Evolutionary conservation across 1,284 basidiomycete species (phyloP), one percentile per base, ranked within the genome.

Genomic region (Rhodotorula sp.): DNA sequence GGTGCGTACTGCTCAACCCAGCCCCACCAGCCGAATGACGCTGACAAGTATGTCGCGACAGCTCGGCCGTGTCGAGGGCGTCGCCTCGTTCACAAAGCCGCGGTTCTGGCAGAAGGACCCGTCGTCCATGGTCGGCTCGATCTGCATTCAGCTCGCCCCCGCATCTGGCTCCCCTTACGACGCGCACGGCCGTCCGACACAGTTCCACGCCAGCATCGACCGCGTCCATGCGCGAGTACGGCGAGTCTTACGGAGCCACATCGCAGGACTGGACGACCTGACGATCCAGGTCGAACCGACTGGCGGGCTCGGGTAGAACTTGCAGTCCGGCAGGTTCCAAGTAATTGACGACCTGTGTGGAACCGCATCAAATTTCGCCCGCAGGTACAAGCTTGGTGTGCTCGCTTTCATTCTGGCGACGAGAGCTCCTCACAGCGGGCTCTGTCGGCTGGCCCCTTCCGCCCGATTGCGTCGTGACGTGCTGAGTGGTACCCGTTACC

Each of bases 101-200:
- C 86, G 92, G 24, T 96, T 99, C 81, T 99, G 96, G 96, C 94
- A 94, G 0, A 93, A 96, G 80, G 95, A 97, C 79, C 86, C 90
- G 4, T 85, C 86, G 16, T 88, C 87, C 56, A 79, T 96, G 46
- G 87, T 97, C 75, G 95, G 95, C 26, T 91, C 91, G 3, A 91
- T 99, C 67, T 92, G 92, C 78, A 86, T 97, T 57, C 90, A 92
- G 75, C 83, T 96, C 26, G 83, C 83, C 16, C 84, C 84, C 1
- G 86, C 88, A 0, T 81, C 83, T 2, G 50, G 85, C 85, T 79
- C 24, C 5, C n/a, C 11, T 2, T 46, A 61, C 60, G 31, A 83
- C 83, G 16, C 83, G 77, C 71, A 54, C 50, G 44, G 46, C 57
- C 69, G 44, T 28, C 56, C 55, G 60, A 73, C 64, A 37, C 73